Conservation (phyloP, 192 early-diverging fungal species). For the Phycomyces blakesleeanus region DNA sequence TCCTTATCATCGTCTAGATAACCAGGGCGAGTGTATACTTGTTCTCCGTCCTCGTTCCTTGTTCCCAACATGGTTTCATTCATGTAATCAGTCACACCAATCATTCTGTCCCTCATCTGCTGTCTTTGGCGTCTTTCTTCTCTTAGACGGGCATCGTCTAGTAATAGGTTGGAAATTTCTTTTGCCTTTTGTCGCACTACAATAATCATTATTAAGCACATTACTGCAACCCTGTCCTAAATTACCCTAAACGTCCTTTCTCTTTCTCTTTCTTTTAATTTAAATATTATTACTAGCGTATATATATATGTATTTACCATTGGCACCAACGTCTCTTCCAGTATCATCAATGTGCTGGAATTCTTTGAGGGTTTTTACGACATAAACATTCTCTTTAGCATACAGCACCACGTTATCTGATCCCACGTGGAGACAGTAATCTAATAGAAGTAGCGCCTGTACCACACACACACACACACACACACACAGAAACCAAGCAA, state of each 20-base stretch:
- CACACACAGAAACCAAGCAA: not conserved
- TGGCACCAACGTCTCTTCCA: constrained; percentile 86
- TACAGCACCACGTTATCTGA: constrained; percentile 86
- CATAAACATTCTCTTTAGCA: constrained; percentile 82
- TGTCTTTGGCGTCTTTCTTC: constrained; percentile 68
- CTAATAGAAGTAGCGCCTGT: constrained; percentile 79
- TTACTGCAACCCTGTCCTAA: too few species aligned
- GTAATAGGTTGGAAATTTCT: constrained; percentile 77
- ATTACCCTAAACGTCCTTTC: too few species aligned
- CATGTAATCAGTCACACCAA: constrained; percentile 37
- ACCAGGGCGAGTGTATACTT: constrained; percentile 39
- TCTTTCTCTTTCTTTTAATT: too few species aligned
- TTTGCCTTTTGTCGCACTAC: constrained; percentile 91
- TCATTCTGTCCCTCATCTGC: constrained; percentile 64
- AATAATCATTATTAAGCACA: not conserved
- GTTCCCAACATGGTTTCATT: constrained; percentile 17
- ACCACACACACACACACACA: not conserved
- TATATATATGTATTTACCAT: constrained; percentile 52
- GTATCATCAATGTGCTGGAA: constrained; percentile 95
- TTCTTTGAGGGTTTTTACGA: constrained; percentile 95
- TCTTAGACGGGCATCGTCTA: constrained; percentile 73
- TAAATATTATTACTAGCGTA: not conserved
- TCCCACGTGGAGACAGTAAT: constrained; percentile 82
- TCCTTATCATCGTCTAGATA: constrained; percentile 76
- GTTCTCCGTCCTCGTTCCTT: constrained; percentile 14